Percentiles rank a stretch among this genome's conserved stretches.
Evolutionary conservation across 495 filamentous ascomycete species (phyloP).

Genomic region (Tetracladium setigerum): DNA sequence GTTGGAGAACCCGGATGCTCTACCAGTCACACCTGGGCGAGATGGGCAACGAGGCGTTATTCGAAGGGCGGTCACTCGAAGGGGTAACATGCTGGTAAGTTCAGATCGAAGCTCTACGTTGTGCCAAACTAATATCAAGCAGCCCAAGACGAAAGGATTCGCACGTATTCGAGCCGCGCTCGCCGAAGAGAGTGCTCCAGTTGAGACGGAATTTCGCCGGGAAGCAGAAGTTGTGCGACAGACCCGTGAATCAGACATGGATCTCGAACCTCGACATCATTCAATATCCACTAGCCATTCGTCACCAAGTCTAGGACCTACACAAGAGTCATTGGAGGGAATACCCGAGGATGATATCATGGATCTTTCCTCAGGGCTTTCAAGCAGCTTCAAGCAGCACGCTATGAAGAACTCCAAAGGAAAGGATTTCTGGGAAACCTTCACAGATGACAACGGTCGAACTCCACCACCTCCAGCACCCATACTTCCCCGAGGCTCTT

Average conservation of each 20-base stretch:
- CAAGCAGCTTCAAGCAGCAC: constrained; percentile 64
- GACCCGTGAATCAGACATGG: constrained; percentile 68
- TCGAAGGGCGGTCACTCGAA: constrained; percentile 67
- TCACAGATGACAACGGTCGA: constrained; percentile 44
- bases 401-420: constrained; percentile 63
- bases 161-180: constrained; percentile 86
- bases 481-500: constrained; percentile 14
- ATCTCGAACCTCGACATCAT: constrained; percentile 28
- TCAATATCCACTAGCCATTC: constrained; percentile 35
- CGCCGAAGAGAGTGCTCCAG: constrained; percentile 74
- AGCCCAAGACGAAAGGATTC: constrained; percentile 92
- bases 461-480: constrained; percentile 45
- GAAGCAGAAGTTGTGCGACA: constrained; percentile 94
- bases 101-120: background rate
- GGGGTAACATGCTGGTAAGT: constrained; percentile 80
- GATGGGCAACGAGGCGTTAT: constrained; percentile 46
- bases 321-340: constrained; percentile 44
- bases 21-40: constrained; percentile 32
- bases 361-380: constrained; percentile 40
- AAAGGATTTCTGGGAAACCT: constrained; percentile 72
- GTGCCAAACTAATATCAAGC: constrained; percentile 9
- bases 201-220: constrained; percentile 81
- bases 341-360: constrained; percentile 55
- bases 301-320: constrained; percentile 35
- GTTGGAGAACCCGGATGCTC: constrained; percentile 37